phyloP scores from a whole-genome alignment of 1,284 basidiomycete species.

The Neotropicomus parvogracilis region DNA sequence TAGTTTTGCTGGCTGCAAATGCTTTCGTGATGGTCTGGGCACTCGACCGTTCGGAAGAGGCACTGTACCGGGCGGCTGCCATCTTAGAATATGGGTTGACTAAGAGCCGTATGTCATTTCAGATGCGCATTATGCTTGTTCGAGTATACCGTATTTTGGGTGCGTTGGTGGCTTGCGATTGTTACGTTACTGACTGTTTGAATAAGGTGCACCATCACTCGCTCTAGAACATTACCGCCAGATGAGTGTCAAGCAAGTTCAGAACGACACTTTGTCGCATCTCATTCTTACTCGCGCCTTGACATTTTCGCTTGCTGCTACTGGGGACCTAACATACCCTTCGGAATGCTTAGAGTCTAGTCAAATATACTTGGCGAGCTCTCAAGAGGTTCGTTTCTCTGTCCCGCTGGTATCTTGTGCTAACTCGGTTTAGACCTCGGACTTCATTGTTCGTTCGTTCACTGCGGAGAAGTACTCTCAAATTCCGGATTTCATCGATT shows the following conservation, averaged over 20 bases:
- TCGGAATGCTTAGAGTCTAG: constrained; percentile 74
- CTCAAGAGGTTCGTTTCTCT: constrained; percentile 56
- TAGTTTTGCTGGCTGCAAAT: constrained; percentile 72
- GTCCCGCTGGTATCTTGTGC: constrained; percentile 6
- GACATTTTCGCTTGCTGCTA: constrained; percentile 71
- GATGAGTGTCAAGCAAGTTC: constrained; percentile 77
- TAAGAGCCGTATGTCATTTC: constrained; percentile 76
- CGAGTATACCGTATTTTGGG: constrained; percentile 78
- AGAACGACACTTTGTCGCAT: constrained; percentile 82
- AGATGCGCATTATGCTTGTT: constrained; percentile 69
- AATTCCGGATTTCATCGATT: constrained; percentile 77
- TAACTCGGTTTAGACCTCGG: constrained; percentile 55
- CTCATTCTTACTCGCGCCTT: constrained; percentile 72
- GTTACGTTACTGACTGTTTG: constrained; percentile 2
- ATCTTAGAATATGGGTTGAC: constrained; percentile 69
- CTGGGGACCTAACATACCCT: constrained; percentile 65
- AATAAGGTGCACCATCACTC: constrained; percentile 60
- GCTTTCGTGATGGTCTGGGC: constrained; percentile 65
- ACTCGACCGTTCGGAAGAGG: constrained; percentile 48
- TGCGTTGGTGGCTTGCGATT: constrained; percentile 25
- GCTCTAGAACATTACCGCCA: constrained; percentile 74
- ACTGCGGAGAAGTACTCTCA: constrained; percentile 76
- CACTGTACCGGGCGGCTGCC: constrained; percentile 60
- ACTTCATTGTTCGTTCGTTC: constrained; percentile 76
- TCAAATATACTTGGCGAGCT: constrained; percentile 74